These are phyloP conservation scores for Mimosa bimucronata DNA, from an alignment of 306 rosid genomes.

Conservation along the genomic window DNA sequence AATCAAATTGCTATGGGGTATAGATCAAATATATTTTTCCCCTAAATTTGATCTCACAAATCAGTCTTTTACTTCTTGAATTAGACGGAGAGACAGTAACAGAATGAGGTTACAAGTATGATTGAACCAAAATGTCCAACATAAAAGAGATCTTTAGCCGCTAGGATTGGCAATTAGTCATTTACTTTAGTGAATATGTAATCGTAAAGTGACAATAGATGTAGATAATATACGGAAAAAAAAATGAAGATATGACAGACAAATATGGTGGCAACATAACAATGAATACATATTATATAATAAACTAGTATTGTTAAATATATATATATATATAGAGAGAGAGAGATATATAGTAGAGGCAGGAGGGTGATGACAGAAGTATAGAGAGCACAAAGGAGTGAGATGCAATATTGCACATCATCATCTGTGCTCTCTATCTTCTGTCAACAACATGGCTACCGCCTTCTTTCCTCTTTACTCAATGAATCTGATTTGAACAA, in stretches of 20 bases:
- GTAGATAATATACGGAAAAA: background rate
- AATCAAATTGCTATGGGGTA: background rate
- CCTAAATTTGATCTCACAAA: background rate
- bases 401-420: slow-evolving; percentile 65
- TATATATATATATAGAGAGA: no score
- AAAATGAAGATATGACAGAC: background rate
- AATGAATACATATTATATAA: background rate
- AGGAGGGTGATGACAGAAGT: slow-evolving; percentile 64
- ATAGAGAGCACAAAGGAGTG: slow-evolving; percentile 87
- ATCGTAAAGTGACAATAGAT: background rate
- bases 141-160: no score
- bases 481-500: background rate
- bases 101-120: no score
- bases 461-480: slow-evolving; percentile 37
- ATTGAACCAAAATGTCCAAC: no score
- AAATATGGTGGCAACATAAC: background rate
- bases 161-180: background rate
- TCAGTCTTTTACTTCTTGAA: background rate
- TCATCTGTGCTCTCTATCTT: slow-evolving; percentile 90
- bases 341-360: background rate
- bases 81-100: no score
- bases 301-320: no score
- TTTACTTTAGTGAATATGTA: background rate
- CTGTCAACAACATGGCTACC: slow-evolving; percentile 65
- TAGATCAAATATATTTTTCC: background rate